Evolutionary conservation across 345 rosid genomes (phyloP), one percentile per base, ranked within the genome.

Genomic region (Gossypium arboreum): DNA sequence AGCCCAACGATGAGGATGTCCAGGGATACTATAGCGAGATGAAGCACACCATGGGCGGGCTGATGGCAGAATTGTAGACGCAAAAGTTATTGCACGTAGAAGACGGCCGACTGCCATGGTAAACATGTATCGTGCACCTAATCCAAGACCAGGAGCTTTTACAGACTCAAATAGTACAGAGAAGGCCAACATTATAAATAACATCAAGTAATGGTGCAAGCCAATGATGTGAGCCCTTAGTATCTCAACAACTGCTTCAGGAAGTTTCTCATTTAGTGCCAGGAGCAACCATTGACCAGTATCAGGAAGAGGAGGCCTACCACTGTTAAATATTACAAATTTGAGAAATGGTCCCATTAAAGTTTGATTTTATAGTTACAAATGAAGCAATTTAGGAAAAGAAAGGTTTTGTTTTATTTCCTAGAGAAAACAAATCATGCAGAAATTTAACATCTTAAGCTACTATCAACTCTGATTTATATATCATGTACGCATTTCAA

Each of bases 41-140:
- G 85, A 76, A 77, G 95, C 97, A 72, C 98, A 94, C 98, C 98
- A 92, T 45, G 98, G 97, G 61, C 97, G 84, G 48, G 97, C 88
- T 76, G 98, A 94, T 72, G 97, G 98, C 60, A 94, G 84, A 81
- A 92, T 91, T 18, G 98, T 94, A 12, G 98, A 91, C 22, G 83
- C 84, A 74, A 94, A 94, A 68, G 91, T 87, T 79, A 94, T 83
- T 58, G 98, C 91, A 73, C 97, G 90, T 77, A 94, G 92, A 78
- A 94, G 89, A 71, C 97, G 98, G 45, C 98, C 98, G 10, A 91
- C 44, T 45, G 86, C 97, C 97, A 92, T 94, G 41, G 98, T 91
- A 85, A 91, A 92, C 83, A 94, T 90, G 88, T 88, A 91, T 68
- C 97, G 76, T 34, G 98, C 98, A 27, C 94, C 97, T 66, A 94